Conservation (phyloP, 441 rosid species). For the Mallotus japonicus region DNA sequence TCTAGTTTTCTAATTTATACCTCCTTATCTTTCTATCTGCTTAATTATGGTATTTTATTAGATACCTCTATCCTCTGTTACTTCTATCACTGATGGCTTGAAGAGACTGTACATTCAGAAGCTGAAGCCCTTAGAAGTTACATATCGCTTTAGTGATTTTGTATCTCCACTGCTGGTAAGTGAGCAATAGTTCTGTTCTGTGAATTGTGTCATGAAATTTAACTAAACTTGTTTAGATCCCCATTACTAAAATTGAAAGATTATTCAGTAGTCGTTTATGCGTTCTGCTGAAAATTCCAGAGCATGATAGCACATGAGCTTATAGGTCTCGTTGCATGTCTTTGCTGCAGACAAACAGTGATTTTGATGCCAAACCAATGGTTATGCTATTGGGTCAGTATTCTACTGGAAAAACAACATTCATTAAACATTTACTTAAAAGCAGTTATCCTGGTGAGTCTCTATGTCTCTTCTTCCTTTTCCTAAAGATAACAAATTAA, state of each 20-base stretch:
- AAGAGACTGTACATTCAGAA: slow-evolving; percentile 85
- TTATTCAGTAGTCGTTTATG: not conserved
- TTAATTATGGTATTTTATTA: slow-evolving; percentile 33
- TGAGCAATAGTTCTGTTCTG: slow-evolving; percentile 15
- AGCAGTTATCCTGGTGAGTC: slow-evolving; percentile 75
- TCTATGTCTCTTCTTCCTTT: slow-evolving; percentile 1
- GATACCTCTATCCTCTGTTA: slow-evolving; percentile 80
- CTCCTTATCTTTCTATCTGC: not conserved
- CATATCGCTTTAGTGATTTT: slow-evolving; percentile 87
- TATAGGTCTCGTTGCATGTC: not conserved
- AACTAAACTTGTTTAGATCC: too few species aligned
- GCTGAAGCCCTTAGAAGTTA: slow-evolving; percentile 84
- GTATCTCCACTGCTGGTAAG: slow-evolving; percentile 80
- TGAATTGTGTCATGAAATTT: not conserved
- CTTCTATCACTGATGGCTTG: slow-evolving; percentile 89
- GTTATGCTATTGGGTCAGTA: slow-evolving; percentile 98
- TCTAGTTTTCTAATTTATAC: not conserved
- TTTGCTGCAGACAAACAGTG: slow-evolving; percentile 69
- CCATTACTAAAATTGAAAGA: not conserved
- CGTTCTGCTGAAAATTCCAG: not conserved
- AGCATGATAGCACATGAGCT: slow-evolving; percentile 1
- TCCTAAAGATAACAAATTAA: not conserved
- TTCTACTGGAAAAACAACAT: slow-evolving; percentile 97
- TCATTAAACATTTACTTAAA: slow-evolving; percentile 89
- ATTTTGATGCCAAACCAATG: slow-evolving; percentile 99